Conservation (phyloP, 1,284 basidiomycete genomes). For the Puccinia triticina region DNA sequence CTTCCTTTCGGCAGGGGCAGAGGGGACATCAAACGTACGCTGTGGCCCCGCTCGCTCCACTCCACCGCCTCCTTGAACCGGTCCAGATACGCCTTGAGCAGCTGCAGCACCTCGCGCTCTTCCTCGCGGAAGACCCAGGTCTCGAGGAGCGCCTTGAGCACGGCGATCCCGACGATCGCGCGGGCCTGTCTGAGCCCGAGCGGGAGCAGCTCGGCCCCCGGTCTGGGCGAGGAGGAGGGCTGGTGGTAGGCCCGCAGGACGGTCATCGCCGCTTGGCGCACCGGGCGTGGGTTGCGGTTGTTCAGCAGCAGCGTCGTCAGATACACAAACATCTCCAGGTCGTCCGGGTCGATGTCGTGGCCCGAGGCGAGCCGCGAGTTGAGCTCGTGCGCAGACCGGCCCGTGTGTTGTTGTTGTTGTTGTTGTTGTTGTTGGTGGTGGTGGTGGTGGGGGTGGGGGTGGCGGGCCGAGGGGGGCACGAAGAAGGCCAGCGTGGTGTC, state of each 20-base stretch:
- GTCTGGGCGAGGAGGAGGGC: constrained; percentile 16
- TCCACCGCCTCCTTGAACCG: constrained; percentile 48
- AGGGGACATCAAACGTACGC: too few species aligned
- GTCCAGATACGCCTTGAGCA: constrained; percentile 48
- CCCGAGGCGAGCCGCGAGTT: constrained; percentile 33
- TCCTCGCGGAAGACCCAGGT: constrained; percentile 49
- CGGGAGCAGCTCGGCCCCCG: too few species aligned
- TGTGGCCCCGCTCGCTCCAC: constrained; percentile 26
- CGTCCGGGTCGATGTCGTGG: constrained; percentile 27
- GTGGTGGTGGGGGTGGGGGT: background rate
- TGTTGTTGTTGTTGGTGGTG: too few species aligned
- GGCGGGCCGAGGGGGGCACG: background rate
- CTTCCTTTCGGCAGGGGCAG: too few species aligned
- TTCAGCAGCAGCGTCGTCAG: constrained; percentile 46
- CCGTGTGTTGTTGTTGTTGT: too few species aligned
- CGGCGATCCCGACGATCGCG: constrained; percentile 39
- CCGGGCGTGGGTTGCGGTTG: constrained; percentile 32
- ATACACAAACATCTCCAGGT: constrained; percentile 49
- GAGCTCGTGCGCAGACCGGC: constrained; percentile 32
- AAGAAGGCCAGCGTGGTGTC: constrained; percentile 48
- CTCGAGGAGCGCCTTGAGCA: constrained; percentile 42
- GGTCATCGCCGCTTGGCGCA: constrained; percentile 42
- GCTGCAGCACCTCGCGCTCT: constrained; percentile 47
- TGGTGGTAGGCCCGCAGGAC: constrained; percentile 47
- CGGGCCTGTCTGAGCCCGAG: constrained; percentile 33